phyloP scores from a whole-genome alignment of 148 eudicot genomes.

The Vaccinium corymbosum region DNA sequence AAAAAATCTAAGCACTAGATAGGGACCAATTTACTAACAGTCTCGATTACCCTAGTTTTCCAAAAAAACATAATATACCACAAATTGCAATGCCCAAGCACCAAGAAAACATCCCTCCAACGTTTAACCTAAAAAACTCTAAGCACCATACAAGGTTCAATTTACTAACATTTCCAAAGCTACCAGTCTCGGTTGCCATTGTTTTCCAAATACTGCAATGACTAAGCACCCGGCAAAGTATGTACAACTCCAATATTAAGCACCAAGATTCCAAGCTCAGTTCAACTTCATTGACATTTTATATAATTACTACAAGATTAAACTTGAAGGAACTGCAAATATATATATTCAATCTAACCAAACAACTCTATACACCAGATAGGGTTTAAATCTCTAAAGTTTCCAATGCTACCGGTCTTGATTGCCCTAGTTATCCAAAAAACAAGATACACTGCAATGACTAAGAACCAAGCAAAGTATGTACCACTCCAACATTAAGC shows the following conservation, averaged over 20 bases:
- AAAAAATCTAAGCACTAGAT: background rate
- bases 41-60: background rate
- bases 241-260: background rate
- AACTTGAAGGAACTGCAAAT: no score
- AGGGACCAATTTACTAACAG: background rate
- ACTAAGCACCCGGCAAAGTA: background rate
- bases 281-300: no score
- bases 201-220: background rate
- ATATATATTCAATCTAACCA: no score
- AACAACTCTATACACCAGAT: no score
- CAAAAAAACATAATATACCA: background rate
- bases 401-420: no score
- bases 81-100: background rate
- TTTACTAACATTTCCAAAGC: background rate
- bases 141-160: background rate
- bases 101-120: background rate
- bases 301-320: background rate
- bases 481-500: no score
- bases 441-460: no score
- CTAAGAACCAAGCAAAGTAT: no score
- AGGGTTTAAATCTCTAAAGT: no score
- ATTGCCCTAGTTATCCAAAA: no score
- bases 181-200: background rate
- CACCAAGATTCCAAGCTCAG: background rate
- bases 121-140: background rate